These are phyloP conservation scores for Vitis hybrid DNA, from an alignment of 177 flowering plant genomes.

Conservation along the genomic window DNA sequence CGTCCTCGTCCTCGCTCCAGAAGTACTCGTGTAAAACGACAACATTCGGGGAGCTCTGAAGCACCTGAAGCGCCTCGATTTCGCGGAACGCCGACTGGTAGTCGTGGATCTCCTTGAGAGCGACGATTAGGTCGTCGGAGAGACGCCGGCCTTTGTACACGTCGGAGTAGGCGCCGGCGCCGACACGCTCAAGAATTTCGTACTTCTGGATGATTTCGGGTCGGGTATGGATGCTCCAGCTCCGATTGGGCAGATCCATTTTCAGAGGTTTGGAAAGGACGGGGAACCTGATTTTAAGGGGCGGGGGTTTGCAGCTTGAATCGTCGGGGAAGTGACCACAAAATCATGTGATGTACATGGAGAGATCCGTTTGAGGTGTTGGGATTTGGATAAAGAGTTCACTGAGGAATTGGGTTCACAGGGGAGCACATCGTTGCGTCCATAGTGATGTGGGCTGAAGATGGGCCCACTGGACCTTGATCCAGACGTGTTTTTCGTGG, in stretches of 20 bases:
- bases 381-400: no score
- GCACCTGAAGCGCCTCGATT: slow-evolving; percentile 77
- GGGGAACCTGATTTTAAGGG: not conserved
- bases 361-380: not conserved
- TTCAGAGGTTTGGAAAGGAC: not conserved
- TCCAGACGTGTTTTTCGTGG: no score
- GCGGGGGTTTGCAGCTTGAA: not conserved
- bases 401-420: no score
- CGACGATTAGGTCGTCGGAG: slow-evolving; percentile 62
- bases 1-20: slow-evolving; percentile 86
- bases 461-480: no score
- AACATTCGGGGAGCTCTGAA: slow-evolving; percentile 63
- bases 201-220: slow-evolving; percentile 65
- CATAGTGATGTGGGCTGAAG: no score
- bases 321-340: not conserved
- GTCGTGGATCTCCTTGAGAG: slow-evolving; percentile 93
- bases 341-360: not conserved
- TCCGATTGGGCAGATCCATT: slow-evolving; percentile 42
- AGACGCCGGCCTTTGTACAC: slow-evolving; percentile 70
- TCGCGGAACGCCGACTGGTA: slow-evolving; percentile 85
- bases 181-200: slow-evolving; percentile 68
- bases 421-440: no score
- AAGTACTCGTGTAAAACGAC: slow-evolving; percentile 78
- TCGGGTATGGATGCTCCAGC: slow-evolving; percentile 94
- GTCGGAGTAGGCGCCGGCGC: slow-evolving; percentile 90